Evolutionary conservation across 768 basidiomycete genomes (phyloP).

Genomic region (Tylopilus sp.): DNA sequence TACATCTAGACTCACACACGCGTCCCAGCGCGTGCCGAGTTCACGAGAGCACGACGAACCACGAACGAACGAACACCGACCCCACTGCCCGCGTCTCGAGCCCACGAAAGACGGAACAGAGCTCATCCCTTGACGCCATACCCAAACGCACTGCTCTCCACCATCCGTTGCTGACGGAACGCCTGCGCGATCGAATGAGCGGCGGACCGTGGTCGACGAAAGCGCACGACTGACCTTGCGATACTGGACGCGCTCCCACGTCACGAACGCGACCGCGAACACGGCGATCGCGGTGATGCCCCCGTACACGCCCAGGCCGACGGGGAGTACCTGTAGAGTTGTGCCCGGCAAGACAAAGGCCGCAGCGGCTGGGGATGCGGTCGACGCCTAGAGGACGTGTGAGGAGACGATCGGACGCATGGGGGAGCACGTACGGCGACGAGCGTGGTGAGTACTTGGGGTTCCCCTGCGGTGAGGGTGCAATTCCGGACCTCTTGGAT

Average conservation of each 20-base stretch:
- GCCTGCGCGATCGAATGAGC: conserved; percentile 41
- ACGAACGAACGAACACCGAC: conserved; percentile 7
- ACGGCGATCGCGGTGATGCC: conserved; percentile 83
- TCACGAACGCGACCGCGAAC: conserved; percentile 78
- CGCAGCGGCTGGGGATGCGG: conserved; percentile 29
- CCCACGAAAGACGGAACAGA: background rate
- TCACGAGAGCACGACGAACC: background rate
- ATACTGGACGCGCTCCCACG: conserved; percentile 84
- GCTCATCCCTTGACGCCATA: conserved; percentile 45
- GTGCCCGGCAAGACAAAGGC: conserved; percentile 70
- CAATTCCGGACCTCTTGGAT: conserved; percentile 55
- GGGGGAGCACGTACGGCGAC: conserved; percentile 5
- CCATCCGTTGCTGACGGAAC: conserved; percentile 72
- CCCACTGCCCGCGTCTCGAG: background rate
- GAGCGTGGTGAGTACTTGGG: conserved; percentile 11
- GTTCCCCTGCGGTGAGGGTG: conserved; percentile 34
- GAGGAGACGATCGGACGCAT: background rate
- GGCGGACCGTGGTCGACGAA: background rate
- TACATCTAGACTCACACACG: background rate
- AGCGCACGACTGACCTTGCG: conserved; percentile 61
- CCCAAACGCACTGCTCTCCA: conserved; percentile 58
- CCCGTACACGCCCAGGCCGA: conserved; percentile 81
- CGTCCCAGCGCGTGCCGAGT: conserved; percentile 3
- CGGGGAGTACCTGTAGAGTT: conserved; percentile 69
- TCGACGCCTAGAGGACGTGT: conserved; percentile 16